Base-by-base conservation (phyloP, 1,139 yeast genomes). In the Geotrichum restrictum region DNA sequence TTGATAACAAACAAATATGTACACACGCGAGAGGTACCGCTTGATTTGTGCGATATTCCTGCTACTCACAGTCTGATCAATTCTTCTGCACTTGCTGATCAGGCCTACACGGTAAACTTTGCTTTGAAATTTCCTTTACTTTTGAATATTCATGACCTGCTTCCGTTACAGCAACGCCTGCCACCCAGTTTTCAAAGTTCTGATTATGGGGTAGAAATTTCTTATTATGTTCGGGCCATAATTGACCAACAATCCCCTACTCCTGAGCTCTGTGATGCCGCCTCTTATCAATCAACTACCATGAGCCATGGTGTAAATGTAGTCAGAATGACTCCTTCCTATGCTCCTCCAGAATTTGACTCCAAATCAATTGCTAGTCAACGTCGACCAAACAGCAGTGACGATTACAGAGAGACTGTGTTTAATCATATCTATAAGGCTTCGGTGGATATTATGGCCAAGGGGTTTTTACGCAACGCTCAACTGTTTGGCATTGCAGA, bases 401-500 rank as follows among this genome's bases (percentile, higher is more conserved):
- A 18, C 13, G 31, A 31, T 3, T 22, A 34, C 22, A 24, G 42
- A 11, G 39, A 46, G 21, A 27, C 43, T 8, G 48, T 49, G 16
- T 37, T 49, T 16, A 49, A 31, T 29, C 48, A 49, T n/a, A 42
- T 49, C 14, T 49, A 44, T 37, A 49, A 49, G 24, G 48, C 24
- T 7, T 37, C 45, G 6, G 48, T 32, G 1, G 22, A 42, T 11
- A 38, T 49, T 31, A 16, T 37, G 11, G 44, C 22, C 3, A 37
- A 39, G n/a, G 51, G 53, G 6, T 37, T 53, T 18, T 38, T 53
- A 29, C 37, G 47, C 6, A 49, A 39, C 19, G 36, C 40, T 3
- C 22, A 16, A 16, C 43, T 27, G n/a, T 32, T 47, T 6, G 56
- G 56, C 3, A 42, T 51, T 38, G 53, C 45, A 1, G 56, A 53